Percentiles rank a stretch among this genome's conserved stretches.
phyloP scores from a whole-genome alignment of 2,329 filamentous ascomycete species.

The Trichoderma guizhouense region DNA sequence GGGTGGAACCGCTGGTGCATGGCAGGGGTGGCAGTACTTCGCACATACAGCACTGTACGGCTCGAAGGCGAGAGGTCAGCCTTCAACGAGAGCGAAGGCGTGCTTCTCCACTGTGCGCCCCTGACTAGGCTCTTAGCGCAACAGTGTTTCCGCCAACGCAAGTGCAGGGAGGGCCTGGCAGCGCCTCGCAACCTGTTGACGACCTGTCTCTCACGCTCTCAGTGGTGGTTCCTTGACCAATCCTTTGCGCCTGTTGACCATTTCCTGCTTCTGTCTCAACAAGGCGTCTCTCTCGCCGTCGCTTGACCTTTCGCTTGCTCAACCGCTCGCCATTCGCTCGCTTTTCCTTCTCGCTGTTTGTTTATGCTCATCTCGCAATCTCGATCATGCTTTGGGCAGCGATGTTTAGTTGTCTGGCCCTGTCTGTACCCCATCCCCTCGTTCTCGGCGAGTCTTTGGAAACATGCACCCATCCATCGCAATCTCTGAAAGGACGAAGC shows the following conservation, averaged over 20 bases:
- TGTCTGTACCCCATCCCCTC: background rate
- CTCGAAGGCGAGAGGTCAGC: background rate
- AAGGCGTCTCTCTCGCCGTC: background rate
- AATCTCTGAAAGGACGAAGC: conserved; percentile 1
- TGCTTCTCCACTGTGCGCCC: conserved; percentile 11
- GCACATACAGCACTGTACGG: background rate
- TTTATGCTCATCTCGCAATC: conserved; percentile 7
- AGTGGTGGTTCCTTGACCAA: background rate
- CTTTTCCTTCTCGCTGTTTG: background rate
- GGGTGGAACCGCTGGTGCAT: background rate
- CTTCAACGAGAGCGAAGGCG: background rate
- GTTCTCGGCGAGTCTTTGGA: conserved; percentile 3
- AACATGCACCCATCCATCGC: conserved; percentile 5
- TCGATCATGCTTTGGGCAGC: background rate
- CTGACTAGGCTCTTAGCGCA: conserved; percentile 18
- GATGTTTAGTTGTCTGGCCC: background rate
- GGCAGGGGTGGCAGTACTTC: conserved; percentile 1
- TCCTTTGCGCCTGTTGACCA: background rate
- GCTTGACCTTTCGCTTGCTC: background rate
- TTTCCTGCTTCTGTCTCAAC: conserved; percentile 1
- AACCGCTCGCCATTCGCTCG: background rate
- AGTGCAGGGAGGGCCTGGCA: conserved; percentile 11
- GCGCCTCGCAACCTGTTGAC: conserved; percentile 6
- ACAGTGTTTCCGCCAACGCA: conserved; percentile 16
- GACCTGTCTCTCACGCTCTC: background rate